Percentiles rank a stretch among this genome's conserved stretches.
These are phyloP conservation scores for Debaryomyces tyrocola DNA, from an alignment of 805 yeast genomes.

Conservation along the genomic window DNA sequence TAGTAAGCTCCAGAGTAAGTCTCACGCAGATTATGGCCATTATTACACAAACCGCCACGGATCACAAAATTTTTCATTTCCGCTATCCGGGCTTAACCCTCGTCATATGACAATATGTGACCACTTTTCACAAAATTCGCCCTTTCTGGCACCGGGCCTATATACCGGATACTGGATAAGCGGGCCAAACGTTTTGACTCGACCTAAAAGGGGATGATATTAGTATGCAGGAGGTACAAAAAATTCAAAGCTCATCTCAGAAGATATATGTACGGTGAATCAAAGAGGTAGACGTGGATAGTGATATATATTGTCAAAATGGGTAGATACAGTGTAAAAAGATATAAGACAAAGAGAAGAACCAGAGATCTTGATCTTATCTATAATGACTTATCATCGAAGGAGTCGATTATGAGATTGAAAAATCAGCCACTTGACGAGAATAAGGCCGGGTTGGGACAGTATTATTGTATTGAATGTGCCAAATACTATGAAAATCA, in stretches of 20 bases:
- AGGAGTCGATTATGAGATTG: conserved; percentile 61
- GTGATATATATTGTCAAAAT: conserved; percentile 33
- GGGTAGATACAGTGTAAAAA: conserved; percentile 86
- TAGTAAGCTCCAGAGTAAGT: neutral
- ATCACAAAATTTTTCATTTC: neutral
- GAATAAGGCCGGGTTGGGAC: conserved; percentile 90
- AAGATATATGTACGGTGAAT: neutral
- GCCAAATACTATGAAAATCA: conserved; percentile 87
- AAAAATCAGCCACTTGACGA: conserved; percentile 88
- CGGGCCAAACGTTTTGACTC: too few species aligned
- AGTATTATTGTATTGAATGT: conserved; percentile 91
- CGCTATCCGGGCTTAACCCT: neutral
- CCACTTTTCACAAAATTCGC: neutral
- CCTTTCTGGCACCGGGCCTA: neutral
- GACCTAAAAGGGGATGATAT: neutral
- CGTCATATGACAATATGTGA: neutral
- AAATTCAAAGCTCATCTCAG: neutral
- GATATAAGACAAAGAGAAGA: conserved; percentile 89
- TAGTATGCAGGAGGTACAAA: neutral
- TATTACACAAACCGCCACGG: neutral
- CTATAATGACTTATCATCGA: conserved; percentile 66
- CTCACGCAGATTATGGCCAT: neutral
- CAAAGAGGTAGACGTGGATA: neutral
- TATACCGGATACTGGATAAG: neutral
- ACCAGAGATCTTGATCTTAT: conserved; percentile 82